Evolutionary conservation across 352 stramenopile species (phyloP).

Genomic region (Globisporangium paddicum): DNA sequence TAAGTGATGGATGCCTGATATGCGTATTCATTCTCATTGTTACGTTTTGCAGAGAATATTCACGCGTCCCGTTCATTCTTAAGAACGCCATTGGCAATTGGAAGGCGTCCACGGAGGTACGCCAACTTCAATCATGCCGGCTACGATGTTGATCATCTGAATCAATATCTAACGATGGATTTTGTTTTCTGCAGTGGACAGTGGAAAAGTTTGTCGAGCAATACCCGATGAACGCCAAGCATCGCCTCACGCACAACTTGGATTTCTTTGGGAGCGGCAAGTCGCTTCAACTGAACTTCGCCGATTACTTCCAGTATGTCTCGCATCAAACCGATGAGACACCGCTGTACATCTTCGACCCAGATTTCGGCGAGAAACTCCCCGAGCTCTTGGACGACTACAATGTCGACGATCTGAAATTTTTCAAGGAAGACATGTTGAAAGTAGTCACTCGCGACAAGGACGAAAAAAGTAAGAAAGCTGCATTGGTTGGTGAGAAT

Average conservation of each 20-base stretch:
- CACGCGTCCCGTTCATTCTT: slow-evolving; percentile 68
- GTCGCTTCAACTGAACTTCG: slow-evolving; percentile 74
- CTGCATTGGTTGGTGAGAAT: background rate
- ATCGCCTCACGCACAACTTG: slow-evolving; percentile 79
- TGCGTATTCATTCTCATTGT: background rate
- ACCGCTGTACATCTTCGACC: slow-evolving; percentile 86
- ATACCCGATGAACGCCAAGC: slow-evolving; percentile 43
- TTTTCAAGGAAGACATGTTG: slow-evolving; percentile 80
- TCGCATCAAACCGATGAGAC: slow-evolving; percentile 74
- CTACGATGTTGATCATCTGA: background rate
- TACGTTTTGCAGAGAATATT: slow-evolving; percentile 43
- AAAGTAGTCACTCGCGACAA: slow-evolving; percentile 21
- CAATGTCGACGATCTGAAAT: slow-evolving; percentile 42
- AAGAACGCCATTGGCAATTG: slow-evolving; percentile 61
- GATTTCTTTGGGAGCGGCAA: slow-evolving; percentile 50
- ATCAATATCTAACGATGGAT: background rate
- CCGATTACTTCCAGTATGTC: slow-evolving; percentile 66
- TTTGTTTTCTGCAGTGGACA: slow-evolving; percentile 53
- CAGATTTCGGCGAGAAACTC: slow-evolving; percentile 81
- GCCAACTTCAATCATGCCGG: background rate
- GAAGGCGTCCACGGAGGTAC: slow-evolving; percentile 62
- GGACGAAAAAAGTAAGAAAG: slow-evolving; percentile 18
- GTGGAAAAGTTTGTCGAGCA: slow-evolving; percentile 49
- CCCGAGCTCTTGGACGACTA: slow-evolving; percentile 68
- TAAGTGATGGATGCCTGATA: background rate